Conservation (phyloP, 106 monocot species). For the Hemerocallis citrina region DNA sequence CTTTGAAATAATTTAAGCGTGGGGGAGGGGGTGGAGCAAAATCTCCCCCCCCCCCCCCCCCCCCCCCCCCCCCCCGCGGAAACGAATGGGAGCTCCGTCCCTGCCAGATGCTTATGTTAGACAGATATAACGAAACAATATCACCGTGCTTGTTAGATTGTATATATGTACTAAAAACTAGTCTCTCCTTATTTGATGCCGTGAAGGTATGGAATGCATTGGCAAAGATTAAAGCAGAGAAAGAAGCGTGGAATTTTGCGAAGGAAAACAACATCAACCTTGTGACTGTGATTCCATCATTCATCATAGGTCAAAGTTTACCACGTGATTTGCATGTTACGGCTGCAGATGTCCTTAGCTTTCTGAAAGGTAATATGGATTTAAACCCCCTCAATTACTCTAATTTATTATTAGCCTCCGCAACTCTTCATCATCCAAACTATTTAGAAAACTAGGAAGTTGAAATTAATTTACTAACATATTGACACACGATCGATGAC, state of each 20-base stretch:
- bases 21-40: too few relatives aligned
- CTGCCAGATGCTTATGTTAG: too few relatives aligned
- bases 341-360: conserved; percentile 40
- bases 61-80: too few relatives aligned
- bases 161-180: too few relatives aligned
- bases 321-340: conserved; percentile 38
- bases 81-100: too few relatives aligned
- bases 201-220: conserved; percentile 70
- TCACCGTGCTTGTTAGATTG: too few relatives aligned
- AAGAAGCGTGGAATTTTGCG: conserved; percentile 75
- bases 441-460: background rate
- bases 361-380: conserved; percentile 44
- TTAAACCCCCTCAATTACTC: too few relatives aligned
- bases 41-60: too few relatives aligned
- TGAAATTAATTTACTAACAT: too few relatives aligned
- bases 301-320: conserved; percentile 54
- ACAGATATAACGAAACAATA: too few relatives aligned
- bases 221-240: conserved; percentile 59
- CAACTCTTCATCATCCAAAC: background rate
- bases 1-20: too few relatives aligned
- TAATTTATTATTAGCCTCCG: background rate
- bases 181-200: conserved; percentile 1
- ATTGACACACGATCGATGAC: too few relatives aligned
- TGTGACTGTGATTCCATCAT: conserved; percentile 60
- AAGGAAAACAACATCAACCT: conserved; percentile 54